A percentile compares a stretch with the other conserved stretches of the same genome.
These are phyloP conservation scores for Eucalyptus sideroxylon DNA, from an alignment of 345 rosid genomes.

Conservation along the genomic window DNA sequence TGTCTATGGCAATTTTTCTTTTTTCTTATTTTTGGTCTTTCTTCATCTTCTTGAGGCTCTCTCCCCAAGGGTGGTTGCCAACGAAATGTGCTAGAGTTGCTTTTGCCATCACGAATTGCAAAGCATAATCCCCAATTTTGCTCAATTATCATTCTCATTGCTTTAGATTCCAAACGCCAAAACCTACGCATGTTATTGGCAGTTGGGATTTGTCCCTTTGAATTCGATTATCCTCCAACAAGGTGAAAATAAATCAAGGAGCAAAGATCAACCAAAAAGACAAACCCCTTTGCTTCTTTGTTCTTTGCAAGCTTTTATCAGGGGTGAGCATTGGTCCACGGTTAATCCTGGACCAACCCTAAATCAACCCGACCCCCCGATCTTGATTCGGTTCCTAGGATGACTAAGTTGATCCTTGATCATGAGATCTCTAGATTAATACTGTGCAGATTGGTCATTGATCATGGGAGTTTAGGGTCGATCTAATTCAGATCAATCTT, in stretches of 20 bases:
- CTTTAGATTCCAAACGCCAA: neutral
- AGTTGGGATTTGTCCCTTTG: neutral
- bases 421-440: fast-evolving
- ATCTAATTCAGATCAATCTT: fast-evolving
- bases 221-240: too few species aligned
- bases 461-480: too few species aligned
- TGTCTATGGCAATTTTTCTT: too few species aligned
- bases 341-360: too few species aligned
- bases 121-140: neutral
- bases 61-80: neutral
- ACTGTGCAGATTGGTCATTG: fast-evolving
- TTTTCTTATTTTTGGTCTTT: too few species aligned
- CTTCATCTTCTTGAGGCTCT: too few species aligned
- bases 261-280: neutral
- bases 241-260: neutral
- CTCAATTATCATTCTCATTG: neutral
- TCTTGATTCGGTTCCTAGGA: fast-evolving
- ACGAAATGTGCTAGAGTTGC: too few species aligned
- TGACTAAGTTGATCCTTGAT: too few species aligned
- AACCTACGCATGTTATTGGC: neutral
- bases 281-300: neutral
- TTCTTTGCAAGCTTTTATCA: neutral
- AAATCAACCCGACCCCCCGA: fast-evolving
- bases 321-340: too few species aligned
- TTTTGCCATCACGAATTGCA: too few species aligned